A percentile compares a stretch with the other conserved stretches of the same genome.
Conservation (phyloP, 768 basidiomycete species). For the Mycena chlorophos region DNA sequence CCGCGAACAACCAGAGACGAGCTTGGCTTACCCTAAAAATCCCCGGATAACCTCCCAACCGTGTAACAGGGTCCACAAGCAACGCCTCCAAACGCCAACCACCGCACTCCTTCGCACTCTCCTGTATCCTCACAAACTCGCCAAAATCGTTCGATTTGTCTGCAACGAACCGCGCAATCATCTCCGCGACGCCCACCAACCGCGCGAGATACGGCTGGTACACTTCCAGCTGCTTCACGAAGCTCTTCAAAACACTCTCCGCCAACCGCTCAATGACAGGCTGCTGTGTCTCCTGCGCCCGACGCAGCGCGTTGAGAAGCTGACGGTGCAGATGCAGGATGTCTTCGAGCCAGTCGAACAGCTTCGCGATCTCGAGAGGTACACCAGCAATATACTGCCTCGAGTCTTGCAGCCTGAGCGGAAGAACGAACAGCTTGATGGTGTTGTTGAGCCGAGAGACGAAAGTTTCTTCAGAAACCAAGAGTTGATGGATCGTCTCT, state of each 20-base stretch:
- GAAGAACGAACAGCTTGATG: slow-evolving; percentile 71
- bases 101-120: slow-evolving; percentile 50
- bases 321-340: slow-evolving; percentile 76
- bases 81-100: slow-evolving; percentile 68
- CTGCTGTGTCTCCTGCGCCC: slow-evolving; percentile 40
- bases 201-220: slow-evolving; percentile 86
- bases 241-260: slow-evolving; percentile 50
- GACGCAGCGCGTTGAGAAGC: slow-evolving; percentile 51
- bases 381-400: slow-evolving; percentile 81
- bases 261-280: slow-evolving; percentile 56
- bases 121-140: slow-evolving; percentile 77
- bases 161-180: slow-evolving; percentile 50
- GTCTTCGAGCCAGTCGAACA: slow-evolving; percentile 89
- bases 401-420: slow-evolving; percentile 70
- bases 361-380: slow-evolving; percentile 62
- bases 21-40: slow-evolving; percentile 65
- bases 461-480: slow-evolving; percentile 67
- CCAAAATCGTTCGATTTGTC: slow-evolving; percentile 73
- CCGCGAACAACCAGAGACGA: slow-evolving; percentile 1
- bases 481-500: slow-evolving; percentile 67
- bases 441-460: slow-evolving; percentile 65
- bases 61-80: slow-evolving; percentile 72
- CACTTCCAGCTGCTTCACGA: slow-evolving; percentile 70
- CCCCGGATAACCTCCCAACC: slow-evolving; percentile 69
- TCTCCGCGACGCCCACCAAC: slow-evolving; percentile 57